A percentile compares a stretch with the other conserved stretches of the same genome.
Evolutionary conservation across 306 rosid genomes (phyloP).

Genomic region (Fragaria nilgerrensis): DNA sequence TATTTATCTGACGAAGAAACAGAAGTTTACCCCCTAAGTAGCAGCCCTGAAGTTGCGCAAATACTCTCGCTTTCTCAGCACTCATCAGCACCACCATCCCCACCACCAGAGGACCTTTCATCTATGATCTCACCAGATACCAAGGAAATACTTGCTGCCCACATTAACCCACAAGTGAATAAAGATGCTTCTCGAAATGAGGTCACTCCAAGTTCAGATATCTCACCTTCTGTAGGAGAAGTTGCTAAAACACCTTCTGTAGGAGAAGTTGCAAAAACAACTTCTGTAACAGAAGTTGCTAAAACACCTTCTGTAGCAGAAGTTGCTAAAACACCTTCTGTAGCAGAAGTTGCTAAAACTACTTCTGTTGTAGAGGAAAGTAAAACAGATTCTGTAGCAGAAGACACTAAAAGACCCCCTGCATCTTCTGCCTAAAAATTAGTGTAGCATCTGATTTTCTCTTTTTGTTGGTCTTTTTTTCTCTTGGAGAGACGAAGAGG

Average conservation of each 20-base stretch:
- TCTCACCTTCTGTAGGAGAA: slow-evolving; percentile 18
- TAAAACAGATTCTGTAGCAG: slow-evolving; percentile 30
- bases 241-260: background rate
- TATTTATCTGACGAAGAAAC: slow-evolving; percentile 84
- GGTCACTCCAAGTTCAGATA: slow-evolving; percentile 25
- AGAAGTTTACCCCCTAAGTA: slow-evolving; percentile 63
- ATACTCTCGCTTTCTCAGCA: slow-evolving; percentile 45
- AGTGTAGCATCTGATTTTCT: slow-evolving; percentile 26
- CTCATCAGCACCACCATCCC: slow-evolving; percentile 37
- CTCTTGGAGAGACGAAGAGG: slow-evolving; percentile 22
- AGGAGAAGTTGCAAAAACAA: background rate
- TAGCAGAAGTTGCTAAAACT: slow-evolving; percentile 2
- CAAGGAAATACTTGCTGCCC: slow-evolving; percentile 37
- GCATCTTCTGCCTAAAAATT: slow-evolving; percentile 34
- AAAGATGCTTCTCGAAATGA: slow-evolving; percentile 34
- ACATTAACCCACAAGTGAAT: slow-evolving; percentile 25
- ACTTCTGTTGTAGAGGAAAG: background rate
- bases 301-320: slow-evolving; percentile 32
- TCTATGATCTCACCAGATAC: slow-evolving; percentile 23
- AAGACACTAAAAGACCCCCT: slow-evolving; percentile 38
- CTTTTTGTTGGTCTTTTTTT: slow-evolving; percentile 15
- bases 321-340: slow-evolving; percentile 1
- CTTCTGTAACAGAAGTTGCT: background rate
- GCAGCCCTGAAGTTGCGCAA: slow-evolving; percentile 31
- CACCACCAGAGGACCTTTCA: slow-evolving; percentile 33